Evolutionary conservation across 495 filamentous ascomycete genomes (phyloP), one percentile per base, ranked within the genome.

Genomic region (Hypoxylon trugodes): DNA sequence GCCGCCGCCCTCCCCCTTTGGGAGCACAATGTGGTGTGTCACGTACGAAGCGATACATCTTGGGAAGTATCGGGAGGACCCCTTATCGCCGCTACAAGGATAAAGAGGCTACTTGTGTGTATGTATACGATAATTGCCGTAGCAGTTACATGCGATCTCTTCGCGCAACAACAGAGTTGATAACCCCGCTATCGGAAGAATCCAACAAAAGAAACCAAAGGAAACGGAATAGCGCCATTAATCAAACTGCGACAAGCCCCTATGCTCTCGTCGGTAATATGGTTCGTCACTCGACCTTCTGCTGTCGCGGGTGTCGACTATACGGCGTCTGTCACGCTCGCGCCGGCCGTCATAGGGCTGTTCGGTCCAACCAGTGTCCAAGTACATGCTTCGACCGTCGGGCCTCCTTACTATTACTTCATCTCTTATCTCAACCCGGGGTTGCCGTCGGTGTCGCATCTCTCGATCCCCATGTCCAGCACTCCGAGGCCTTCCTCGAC

Each of bases 351-450:
- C 43, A n/a, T 50, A 16, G n/a, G 18, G 19, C 15, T 41, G 13
- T 12, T 8, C 28, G 33, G 21, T 9, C 42, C 49, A 28, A 9
- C 28, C 28, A 2, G 55, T 24, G 41, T 48, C 55, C 10, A 46
- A 16, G 28, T 60, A 56, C n/a, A 19, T 46, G 12, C 30, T 41
- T 1, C 43, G 55, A 24, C 35, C 37, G 28, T 26, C 13, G 6
- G 62, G 62, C 4, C 42, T 49, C 26, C 5, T 32, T 8, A 21
- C 37, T 2, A 56, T 30, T 13, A 50, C 13, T 12, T 55, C 55
- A 16, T 65, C 62, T 49, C 43, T 19, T 35, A 45, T 9, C 16
- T 41, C 46, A 5, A 26, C 49, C 18, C 41, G 47, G 28, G 42
- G 21, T 9, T 13, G 43, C 24, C 51, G 45, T 9, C 33, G 38